Evolutionary conservation across 116 monocot species (phyloP), one percentile per base, ranked within the genome.

Genomic region (Cymodocea nodosa): DNA sequence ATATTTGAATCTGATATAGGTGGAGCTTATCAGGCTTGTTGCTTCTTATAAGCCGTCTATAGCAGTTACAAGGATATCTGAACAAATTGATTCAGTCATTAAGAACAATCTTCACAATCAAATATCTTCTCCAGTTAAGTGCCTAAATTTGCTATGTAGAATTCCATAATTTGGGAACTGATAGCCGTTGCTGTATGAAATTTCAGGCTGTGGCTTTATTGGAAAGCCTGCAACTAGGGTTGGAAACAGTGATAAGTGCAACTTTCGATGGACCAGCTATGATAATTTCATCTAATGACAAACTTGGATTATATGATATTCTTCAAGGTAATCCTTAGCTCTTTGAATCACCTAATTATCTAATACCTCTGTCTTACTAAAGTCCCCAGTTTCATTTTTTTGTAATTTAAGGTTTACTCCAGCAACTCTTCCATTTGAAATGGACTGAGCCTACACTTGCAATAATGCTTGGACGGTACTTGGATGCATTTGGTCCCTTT

Each of bases 401-500:
- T 51, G 44, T 34, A 13, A 63, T 63, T 69, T 69, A 78, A 98
- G 98, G 82, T 67, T 71, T 98, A 35, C 91, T 98, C 70, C 87
- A 92, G 62, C 84, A 77, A 64, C 68, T 98, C 44, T 85, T 98
- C 72, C 72, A 72, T 22, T 73, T 89, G 60, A 84, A 80, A 52
- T 92, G 92, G 98, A 76, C 75, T 1, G 84, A 84, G 73, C 86
- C 98, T 19, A 53, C 80, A 35, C 82, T 83, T 75, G 82, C 79
- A 51, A 80, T 78, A 65, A 67, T 86, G 61, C 75, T 84, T 59
- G 98, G 86, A 16, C 81, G 75, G 55, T 92, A 83, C 86, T 73
- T 98, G 62, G 86, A 86, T 78, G 74, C 92, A 51, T 76, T 86
- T 64, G 98, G 98, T 24, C 80, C 84, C 54, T 98, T 82, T 63